A percentile compares a stretch with the other conserved stretches of the same genome.
Conservation (phyloP, 2,329 filamentous ascomycete genomes). For the Blastomyces emzantsi region DNA sequence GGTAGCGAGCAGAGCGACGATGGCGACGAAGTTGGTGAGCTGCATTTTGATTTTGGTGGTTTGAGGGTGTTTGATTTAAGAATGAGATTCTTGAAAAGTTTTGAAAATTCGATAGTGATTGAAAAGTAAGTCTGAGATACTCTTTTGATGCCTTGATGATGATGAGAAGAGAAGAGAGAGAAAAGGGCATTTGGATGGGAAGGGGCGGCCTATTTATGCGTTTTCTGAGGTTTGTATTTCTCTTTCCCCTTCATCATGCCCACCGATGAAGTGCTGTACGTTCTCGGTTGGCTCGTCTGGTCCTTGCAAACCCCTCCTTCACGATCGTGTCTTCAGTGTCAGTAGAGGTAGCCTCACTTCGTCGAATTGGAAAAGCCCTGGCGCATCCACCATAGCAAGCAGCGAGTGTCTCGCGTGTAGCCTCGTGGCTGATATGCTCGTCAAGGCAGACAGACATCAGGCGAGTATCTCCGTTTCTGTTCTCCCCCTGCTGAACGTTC, state of each 20-base stretch:
- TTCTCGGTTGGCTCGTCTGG: neutral
- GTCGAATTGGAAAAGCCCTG: neutral
- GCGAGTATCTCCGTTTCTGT: neutral
- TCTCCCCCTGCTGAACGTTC: neutral
- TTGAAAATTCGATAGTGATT: constrained; percentile 1
- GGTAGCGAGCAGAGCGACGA: constrained; percentile 11
- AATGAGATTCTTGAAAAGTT: constrained; percentile 2
- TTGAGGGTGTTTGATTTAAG: constrained; percentile 10
- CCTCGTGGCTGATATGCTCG: constrained; percentile 3
- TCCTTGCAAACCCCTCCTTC: neutral
- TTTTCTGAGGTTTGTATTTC: neutral
- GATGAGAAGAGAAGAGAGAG: constrained; percentile 1
- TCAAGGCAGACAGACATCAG: neutral
- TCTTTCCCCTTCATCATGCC: neutral
- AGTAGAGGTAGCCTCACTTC: neutral
- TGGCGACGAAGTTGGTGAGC: constrained; percentile 14
- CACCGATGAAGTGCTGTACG: neutral
- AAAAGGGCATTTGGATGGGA: constrained; percentile 7
- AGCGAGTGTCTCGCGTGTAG: neutral
- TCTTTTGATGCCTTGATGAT: constrained; percentile 9
- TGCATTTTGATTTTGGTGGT: constrained; percentile 16
- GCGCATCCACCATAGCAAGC: neutral
- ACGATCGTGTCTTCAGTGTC: neutral
- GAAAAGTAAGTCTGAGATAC: neutral
- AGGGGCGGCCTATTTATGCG: constrained; percentile 11